These are phyloP conservation scores for Collybiopsis luxurians DNA, from an alignment of 768 basidiomycete genomes.

Conservation along the genomic window DNA sequence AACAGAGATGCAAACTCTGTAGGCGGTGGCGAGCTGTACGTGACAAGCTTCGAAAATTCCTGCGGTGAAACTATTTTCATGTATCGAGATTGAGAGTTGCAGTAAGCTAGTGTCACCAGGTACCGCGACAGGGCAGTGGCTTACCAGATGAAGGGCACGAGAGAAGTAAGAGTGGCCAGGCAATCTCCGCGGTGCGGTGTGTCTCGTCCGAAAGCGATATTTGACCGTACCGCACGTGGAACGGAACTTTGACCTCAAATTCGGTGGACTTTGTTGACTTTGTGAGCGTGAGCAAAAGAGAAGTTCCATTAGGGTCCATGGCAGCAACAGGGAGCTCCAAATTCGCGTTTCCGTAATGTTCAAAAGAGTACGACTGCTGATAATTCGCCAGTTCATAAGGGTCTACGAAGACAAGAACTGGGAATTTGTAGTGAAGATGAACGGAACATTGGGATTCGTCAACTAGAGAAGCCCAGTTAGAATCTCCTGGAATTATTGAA, in stretches of 20 bases:
- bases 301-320: slow-evolving; percentile 21
- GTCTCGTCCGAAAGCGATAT: slow-evolving; percentile 14
- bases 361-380: slow-evolving; percentile 33
- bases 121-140: slow-evolving; percentile 4
- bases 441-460: slow-evolving; percentile 27
- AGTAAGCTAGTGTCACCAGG: neutral
- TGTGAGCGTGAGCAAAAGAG: slow-evolving; percentile 23
- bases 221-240: slow-evolving; percentile 45
- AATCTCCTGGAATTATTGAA: neutral
- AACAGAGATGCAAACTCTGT: slow-evolving; percentile 19
- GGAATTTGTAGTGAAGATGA: slow-evolving; percentile 37
- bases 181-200: slow-evolving; percentile 21
- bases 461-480: neutral
- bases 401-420: slow-evolving; percentile 44
- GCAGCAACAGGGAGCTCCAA: slow-evolving; percentile 45
- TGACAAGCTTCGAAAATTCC: slow-evolving; percentile 3
- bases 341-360: slow-evolving; percentile 40
- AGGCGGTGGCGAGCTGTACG: slow-evolving; percentile 8
- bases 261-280: slow-evolving; percentile 2
- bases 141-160: slow-evolving; percentile 30
- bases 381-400: slow-evolving; percentile 44
- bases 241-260: slow-evolving; percentile 26
- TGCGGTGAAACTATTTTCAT: no score
- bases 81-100: neutral
- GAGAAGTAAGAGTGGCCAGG: slow-evolving; percentile 37